These are phyloP conservation scores for Neltuma alba DNA, from an alignment of 306 rosid genomes.

Conservation along the genomic window DNA sequence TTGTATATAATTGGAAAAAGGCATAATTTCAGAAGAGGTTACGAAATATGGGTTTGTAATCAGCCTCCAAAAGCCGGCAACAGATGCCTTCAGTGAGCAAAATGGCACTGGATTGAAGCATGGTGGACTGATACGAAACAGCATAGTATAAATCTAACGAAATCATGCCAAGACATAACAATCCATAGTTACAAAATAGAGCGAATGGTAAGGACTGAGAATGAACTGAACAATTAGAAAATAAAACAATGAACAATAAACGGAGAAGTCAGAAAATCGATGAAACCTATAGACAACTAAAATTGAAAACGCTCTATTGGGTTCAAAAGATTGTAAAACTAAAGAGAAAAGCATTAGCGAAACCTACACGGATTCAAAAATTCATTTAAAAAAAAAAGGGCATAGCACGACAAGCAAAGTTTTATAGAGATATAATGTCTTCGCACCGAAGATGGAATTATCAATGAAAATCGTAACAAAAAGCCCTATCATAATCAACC, in stretches of 20 bases:
- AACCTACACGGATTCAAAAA: not conserved
- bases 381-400: not conserved
- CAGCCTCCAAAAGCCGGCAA: not conserved
- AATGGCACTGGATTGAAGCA: not conserved
- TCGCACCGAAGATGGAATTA: not conserved
- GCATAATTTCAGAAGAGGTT: not conserved
- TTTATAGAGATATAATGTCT: not conserved
- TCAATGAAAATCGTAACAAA: not conserved
- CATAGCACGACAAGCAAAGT: not conserved
- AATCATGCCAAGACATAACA: not conserved
- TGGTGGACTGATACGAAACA: not conserved
- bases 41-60: not conserved
- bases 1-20: conserved; percentile 5
- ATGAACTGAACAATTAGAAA: not conserved
- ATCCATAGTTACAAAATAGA: not conserved
- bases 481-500: not conserved
- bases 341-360: not conserved
- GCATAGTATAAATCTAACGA: not conserved
- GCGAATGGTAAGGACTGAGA: not conserved
- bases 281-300: not conserved
- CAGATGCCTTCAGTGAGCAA: not conserved
- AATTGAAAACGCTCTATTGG: not conserved
- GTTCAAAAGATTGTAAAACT: not conserved
- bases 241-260: not conserved
- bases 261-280: not conserved